phyloP scores from a whole-genome alignment of 2,329 filamentous ascomycete genomes.

The Epichloe festucae region DNA sequence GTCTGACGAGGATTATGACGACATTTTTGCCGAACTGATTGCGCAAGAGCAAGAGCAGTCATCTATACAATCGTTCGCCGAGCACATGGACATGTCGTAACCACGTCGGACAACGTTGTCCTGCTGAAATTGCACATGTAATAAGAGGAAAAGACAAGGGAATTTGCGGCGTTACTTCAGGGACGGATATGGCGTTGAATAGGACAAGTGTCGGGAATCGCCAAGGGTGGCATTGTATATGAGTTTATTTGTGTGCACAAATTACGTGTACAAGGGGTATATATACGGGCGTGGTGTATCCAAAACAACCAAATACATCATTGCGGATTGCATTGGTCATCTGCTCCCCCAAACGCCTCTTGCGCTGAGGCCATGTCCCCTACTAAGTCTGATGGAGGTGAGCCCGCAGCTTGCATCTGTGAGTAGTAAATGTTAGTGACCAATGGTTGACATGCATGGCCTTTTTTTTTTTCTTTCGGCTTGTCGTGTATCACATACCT shows the following conservation, averaged over 20 bases:
- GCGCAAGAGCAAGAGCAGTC: conserved; percentile 15
- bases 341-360: conserved; percentile 50
- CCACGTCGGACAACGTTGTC: neutral
- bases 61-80: conserved; percentile 14
- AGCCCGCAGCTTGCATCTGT: conserved; percentile 93
- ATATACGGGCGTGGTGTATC: conserved; percentile 14
- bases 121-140: neutral
- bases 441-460: neutral
- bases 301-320: conserved; percentile 22
- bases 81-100: conserved; percentile 33
- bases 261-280: conserved; percentile 11
- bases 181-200: neutral
- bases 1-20: conserved; percentile 49
- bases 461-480: neutral
- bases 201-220: neutral
- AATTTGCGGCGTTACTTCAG: conserved; percentile 7
- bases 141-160: neutral
- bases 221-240: neutral
- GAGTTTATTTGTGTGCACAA: neutral
- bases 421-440: neutral
- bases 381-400: conserved; percentile 79
- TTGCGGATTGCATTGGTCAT: conserved; percentile 51
- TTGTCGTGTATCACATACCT: conserved; percentile 44
- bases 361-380: conserved; percentile 79
- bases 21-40: conserved; percentile 38